Evolutionary conservation across 2,329 filamentous ascomycete species (phyloP).

Genomic region (Fusarium sp.): DNA sequence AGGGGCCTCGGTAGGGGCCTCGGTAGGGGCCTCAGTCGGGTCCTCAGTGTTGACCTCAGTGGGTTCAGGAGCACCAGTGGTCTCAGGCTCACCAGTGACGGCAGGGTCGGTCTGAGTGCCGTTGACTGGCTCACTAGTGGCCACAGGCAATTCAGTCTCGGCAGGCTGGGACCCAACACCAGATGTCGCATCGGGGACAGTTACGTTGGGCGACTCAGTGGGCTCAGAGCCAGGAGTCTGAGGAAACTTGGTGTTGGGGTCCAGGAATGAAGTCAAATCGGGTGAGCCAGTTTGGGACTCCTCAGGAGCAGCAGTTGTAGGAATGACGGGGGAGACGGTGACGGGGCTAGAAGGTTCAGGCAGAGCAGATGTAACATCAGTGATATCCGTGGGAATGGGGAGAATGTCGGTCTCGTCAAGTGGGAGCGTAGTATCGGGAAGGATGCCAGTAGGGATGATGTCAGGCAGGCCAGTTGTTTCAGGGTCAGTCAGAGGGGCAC

Average conservation of each 20-base stretch:
- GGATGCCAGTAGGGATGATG: slow-evolving; percentile 22
- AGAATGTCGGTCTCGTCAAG: slow-evolving; percentile 15
- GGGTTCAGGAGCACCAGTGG: slow-evolving; percentile 16
- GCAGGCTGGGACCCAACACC: slow-evolving; percentile 10
- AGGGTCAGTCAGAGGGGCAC: slow-evolving; percentile 22
- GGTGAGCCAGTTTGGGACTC: slow-evolving; percentile 15
- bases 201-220: slow-evolving; percentile 25
- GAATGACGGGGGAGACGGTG: slow-evolving; percentile 26
- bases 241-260: slow-evolving; percentile 27
- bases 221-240: slow-evolving; percentile 13
- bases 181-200: slow-evolving; percentile 20
- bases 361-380: slow-evolving; percentile 17
- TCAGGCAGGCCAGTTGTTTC: slow-evolving; percentile 23
- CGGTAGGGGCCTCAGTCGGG: slow-evolving; percentile 15
- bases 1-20: slow-evolving; percentile 2
- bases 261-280: slow-evolving; percentile 25
- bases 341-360: slow-evolving; percentile 26
- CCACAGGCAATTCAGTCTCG: slow-evolving; percentile 11
- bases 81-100: slow-evolving; percentile 18
- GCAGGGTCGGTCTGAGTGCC: slow-evolving; percentile 19
- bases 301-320: slow-evolving; percentile 9
- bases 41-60: background rate
- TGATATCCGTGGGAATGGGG: slow-evolving; percentile 19
- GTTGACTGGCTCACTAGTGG: slow-evolving; percentile 25
- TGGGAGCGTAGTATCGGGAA: slow-evolving; percentile 24